These are phyloP conservation scores for Batrachochytrium dendrobatidis DNA, from an alignment of 371 early-diverging fungal genomes.

Conservation along the genomic window DNA sequence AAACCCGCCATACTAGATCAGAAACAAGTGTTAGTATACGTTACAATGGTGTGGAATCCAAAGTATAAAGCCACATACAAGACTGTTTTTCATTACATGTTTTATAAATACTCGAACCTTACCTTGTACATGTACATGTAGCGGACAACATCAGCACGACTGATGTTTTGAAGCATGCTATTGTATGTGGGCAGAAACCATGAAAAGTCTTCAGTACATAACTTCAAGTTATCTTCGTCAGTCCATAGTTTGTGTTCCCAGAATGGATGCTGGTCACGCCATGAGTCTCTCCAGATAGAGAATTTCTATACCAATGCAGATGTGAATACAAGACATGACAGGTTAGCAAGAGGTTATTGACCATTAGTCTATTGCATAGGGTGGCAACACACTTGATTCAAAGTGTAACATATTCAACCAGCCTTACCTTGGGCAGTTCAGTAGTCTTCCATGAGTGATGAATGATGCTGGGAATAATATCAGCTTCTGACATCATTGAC, in stretches of 20 bases:
- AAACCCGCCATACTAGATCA: not conserved
- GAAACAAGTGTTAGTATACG: too few species aligned
- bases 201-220: slow-evolving; percentile 17
- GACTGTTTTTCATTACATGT: too few species aligned
- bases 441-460: slow-evolving; percentile 22
- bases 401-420: not conserved
- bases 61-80: too few species aligned
- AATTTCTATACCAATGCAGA: slow-evolving; percentile 7
- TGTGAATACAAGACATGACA: not conserved
- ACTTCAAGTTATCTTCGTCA: slow-evolving; percentile 17
- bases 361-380: not conserved
- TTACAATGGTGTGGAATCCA: too few species aligned
- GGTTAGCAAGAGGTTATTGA: not conserved
- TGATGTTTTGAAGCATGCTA: slow-evolving; percentile 10
- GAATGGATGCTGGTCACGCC: slow-evolving; percentile 12
- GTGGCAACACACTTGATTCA: not conserved
- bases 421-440: slow-evolving; percentile 11
- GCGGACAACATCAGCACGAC: slow-evolving; percentile 23
- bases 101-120: slow-evolving; percentile 28
- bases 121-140: slow-evolving; percentile 22
- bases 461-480: slow-evolving; percentile 9
- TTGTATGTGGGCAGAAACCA: slow-evolving; percentile 23
- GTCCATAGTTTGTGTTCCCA: slow-evolving; percentile 30
- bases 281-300: slow-evolving; percentile 14
- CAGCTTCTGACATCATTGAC: too few species aligned